Evolutionary conservation across 805 yeast genomes (phyloP).

Genomic region (Barnettozyma siamensis): DNA sequence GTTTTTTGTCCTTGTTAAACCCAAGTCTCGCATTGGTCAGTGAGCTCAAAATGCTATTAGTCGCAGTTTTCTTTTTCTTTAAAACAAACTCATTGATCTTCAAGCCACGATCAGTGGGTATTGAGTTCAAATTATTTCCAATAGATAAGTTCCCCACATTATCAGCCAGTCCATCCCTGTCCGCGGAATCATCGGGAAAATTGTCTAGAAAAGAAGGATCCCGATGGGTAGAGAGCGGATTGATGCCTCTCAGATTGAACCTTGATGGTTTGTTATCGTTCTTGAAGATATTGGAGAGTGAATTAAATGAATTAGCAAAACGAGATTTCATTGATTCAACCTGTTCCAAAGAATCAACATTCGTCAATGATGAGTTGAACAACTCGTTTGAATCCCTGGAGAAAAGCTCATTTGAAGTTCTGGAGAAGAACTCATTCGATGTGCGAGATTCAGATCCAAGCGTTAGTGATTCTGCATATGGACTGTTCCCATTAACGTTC

Average conservation of each 20-base stretch:
- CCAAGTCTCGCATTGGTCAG: conserved; percentile 21
- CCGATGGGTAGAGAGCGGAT: conserved; percentile 24
- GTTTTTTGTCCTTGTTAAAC: conserved; percentile 11
- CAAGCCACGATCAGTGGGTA: conserved; percentile 5
- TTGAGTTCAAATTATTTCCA: conserved; percentile 2
- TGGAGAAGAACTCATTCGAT: conserved; percentile 33
- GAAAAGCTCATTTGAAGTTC: conserved; percentile 20
- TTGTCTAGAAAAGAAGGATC: conserved; percentile 13
- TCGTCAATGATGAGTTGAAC: conserved; percentile 5
- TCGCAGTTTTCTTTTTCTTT: conserved; percentile 16
- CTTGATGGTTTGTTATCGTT: conserved; percentile 18
- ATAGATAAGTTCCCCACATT: conserved; percentile 16
- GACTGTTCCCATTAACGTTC: not conserved
- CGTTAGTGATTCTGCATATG: conserved; percentile 20
- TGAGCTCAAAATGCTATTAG: conserved; percentile 19
- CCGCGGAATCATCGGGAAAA: conserved; percentile 12
- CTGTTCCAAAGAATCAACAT: conserved; percentile 6
- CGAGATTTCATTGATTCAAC: conserved; percentile 19
- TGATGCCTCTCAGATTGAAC: conserved; percentile 33
- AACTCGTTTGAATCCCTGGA: conserved; percentile 12
- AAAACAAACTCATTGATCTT: conserved; percentile 13
- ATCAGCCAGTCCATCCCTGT: conserved; percentile 16
- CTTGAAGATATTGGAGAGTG: conserved; percentile 22
- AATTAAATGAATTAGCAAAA: conserved; percentile 15
- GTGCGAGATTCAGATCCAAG: conserved; percentile 23